Base-by-base conservation (phyloP, 2,329 filamentous ascomycete species). In the Claviceps sorghi region DNA sequence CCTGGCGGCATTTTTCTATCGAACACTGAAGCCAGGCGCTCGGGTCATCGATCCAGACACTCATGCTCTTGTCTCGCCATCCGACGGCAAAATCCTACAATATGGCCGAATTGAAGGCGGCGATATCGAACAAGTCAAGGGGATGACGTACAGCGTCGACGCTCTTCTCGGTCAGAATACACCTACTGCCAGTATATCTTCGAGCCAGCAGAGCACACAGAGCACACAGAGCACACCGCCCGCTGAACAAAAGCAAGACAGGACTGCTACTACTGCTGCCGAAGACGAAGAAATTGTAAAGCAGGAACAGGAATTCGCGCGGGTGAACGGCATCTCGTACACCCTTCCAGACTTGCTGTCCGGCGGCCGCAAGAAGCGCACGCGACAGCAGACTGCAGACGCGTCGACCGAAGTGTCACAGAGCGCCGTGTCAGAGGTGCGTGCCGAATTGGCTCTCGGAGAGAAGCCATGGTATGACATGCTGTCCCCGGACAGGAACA, bases 91-190 rank as follows among this genome's bases (percentile, higher is more conserved):
- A 57, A 78, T 98, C 46, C 78, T 98, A 29, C 91, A 97, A 61
- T 96, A 89, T 60, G 93, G 93, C 11, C 83, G 82, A 60, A 96
- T 98, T 53, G 85, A 94, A 62, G 82, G 90, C 61, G 90, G 91
- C 48, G 88, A 96, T 63, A 94, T 98, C 44, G 93, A 98, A 67
- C 93, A 98, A 70, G 91, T 98, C 57, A 98, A 98, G 70, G 93
- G 93, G 55, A 93, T 98, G 77, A 98, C 93, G 1, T 98, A 98
- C 69, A 95, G 84, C 58, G 79, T 98, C 52, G 93, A 98, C 65
- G 90, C 93, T 8, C 77, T 98, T 1, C 77, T 98, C 2, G 93
- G 93, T 50, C 82, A 79, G 57, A 73, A 74, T 55, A 78, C 75
- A 6, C 78, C 78, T 40, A 64, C 74, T 5, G 67, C 76, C 19